Evolutionary conservation across 2,329 filamentous ascomycete genomes (phyloP).

Genomic region (Ophiostoma ulmi): DNA sequence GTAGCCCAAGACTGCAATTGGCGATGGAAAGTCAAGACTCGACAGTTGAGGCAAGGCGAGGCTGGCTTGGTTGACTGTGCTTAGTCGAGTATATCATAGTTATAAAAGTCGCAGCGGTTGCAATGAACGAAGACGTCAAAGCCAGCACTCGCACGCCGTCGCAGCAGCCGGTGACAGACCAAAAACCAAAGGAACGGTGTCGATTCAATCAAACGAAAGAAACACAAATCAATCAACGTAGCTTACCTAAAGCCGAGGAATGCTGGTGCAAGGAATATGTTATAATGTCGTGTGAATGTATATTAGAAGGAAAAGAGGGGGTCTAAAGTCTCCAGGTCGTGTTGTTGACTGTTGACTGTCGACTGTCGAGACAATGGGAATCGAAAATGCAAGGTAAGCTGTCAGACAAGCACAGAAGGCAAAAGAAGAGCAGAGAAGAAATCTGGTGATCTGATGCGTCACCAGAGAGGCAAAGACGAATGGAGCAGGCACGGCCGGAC

Average conservation of each 20-base stretch:
- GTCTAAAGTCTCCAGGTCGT: not conserved
- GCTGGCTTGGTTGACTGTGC: not conserved
- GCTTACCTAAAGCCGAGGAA: not conserved
- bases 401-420: slow-evolving; percentile 1
- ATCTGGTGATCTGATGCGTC: slow-evolving; percentile 18
- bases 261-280: too few species aligned
- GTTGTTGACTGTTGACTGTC: not conserved
- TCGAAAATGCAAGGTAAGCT: not conserved
- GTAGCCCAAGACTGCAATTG: too few species aligned
- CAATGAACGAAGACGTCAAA: not conserved
- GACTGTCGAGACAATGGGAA: not conserved
- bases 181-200: not conserved
- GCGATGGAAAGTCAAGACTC: not conserved
- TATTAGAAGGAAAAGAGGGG: not conserved
- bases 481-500: not conserved
- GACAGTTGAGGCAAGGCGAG: not conserved
- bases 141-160: too few species aligned
- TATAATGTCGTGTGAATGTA: not conserved
- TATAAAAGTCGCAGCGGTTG: not conserved
- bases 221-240: not conserved
- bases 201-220: not conserved
- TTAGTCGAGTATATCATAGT: too few species aligned
- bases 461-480: slow-evolving; percentile 15
- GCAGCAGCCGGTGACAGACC: not conserved
- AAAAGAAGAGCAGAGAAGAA: slow-evolving; percentile 17